phyloP scores from a whole-genome alignment of 345 rosid genomes.

The Sonneratia alba region DNA sequence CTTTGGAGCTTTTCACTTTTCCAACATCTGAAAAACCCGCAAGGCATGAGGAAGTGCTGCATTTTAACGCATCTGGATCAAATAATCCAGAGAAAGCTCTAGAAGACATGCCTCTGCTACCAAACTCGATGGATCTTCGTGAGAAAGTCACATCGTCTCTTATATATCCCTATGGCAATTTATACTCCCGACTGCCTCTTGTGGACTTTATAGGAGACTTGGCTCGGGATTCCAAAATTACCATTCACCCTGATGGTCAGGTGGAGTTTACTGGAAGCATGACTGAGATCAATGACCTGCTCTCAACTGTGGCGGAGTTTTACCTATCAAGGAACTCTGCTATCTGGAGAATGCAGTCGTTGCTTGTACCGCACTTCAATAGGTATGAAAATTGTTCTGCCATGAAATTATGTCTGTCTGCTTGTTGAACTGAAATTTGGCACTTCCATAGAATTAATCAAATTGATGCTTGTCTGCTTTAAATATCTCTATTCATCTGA shows the following conservation, averaged over 20 bases:
- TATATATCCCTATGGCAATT: constrained; percentile 34
- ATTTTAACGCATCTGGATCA: constrained; percentile 41
- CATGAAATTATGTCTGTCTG: not conserved
- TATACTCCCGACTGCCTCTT: constrained; percentile 26
- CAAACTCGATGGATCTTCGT: constrained; percentile 40
- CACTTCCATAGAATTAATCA: too few species aligned
- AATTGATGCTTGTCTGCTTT: too few species aligned
- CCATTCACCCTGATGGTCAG: constrained; percentile 41
- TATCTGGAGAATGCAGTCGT: constrained; percentile 29
- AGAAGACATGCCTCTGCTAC: constrained; percentile 35
- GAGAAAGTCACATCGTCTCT: constrained; percentile 28
- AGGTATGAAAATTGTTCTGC: constrained; percentile 27
- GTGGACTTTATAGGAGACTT: constrained; percentile 54
- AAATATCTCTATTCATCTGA: too few species aligned
- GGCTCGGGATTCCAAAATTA: constrained; percentile 27
- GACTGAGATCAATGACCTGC: constrained; percentile 46
- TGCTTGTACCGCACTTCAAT: constrained; percentile 51
- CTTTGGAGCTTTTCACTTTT: constrained; percentile 23
- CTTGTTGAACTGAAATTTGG: too few species aligned
- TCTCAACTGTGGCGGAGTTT: constrained; percentile 58
- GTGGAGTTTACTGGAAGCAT: constrained; percentile 36
- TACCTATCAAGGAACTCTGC: constrained; percentile 37
- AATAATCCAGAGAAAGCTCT: constrained; percentile 38
- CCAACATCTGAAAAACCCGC: constrained; percentile 34
- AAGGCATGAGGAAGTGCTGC: constrained; percentile 43